phyloP scores from a whole-genome alignment of 768 basidiomycete species.

The Auriscalpium microsporum region DNA sequence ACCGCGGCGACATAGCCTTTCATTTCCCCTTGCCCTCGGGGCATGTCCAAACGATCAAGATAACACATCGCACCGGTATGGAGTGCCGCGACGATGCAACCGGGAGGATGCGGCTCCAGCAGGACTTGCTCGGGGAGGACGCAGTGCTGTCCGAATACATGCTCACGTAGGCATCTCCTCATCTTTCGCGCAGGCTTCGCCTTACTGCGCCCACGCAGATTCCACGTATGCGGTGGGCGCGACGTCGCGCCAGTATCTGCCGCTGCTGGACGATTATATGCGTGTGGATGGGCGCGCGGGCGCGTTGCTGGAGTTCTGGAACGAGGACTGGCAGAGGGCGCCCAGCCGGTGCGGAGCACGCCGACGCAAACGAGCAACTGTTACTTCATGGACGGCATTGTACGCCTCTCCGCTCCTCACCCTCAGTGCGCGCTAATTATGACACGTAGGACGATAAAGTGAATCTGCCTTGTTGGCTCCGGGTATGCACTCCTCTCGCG shows the following conservation, averaged over 20 bases:
- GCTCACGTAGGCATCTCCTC: no score
- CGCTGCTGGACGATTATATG: constrained; percentile 40
- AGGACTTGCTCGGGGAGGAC: no score
- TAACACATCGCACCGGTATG: no score
- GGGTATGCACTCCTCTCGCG: constrained; percentile 22
- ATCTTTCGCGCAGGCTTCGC: no score
- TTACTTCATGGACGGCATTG: constrained; percentile 35
- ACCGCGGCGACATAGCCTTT: no score
- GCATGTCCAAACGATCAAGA: no score
- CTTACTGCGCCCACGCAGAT: no score
- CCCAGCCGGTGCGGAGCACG: constrained; percentile 28
- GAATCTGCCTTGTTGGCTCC: constrained; percentile 31
- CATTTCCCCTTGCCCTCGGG: no score
- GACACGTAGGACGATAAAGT: constrained; percentile 32
- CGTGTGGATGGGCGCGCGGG: constrained; percentile 20
- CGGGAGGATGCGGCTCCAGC: no score
- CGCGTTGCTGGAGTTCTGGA: constrained; percentile 37
- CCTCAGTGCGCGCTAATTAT: background rate
- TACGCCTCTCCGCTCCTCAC: constrained; percentile 15
- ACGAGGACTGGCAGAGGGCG: constrained; percentile 25
- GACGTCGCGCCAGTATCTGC: constrained; percentile 39
- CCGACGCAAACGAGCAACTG: constrained; percentile 28
- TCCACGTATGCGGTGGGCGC: constrained; percentile 24
- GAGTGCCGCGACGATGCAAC: no score
- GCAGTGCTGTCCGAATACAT: no score